Conservation (phyloP, 2,329 filamentous ascomycete genomes). For the Nemania diffusa region DNA sequence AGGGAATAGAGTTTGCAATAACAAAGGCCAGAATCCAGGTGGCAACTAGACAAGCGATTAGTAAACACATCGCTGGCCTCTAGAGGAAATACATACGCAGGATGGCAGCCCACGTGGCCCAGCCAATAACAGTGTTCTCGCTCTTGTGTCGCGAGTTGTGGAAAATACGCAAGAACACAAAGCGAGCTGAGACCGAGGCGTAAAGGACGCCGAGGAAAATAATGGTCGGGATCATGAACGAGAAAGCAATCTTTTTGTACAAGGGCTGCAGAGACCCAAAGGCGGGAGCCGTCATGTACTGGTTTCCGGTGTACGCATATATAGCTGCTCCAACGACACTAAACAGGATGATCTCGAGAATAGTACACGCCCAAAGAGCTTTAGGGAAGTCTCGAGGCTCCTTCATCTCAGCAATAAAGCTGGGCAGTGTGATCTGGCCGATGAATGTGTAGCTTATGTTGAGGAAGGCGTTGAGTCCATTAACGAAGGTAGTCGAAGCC, state of each 20-base stretch:
- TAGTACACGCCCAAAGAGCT: conserved; percentile 89
- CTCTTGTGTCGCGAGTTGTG: conserved; percentile 81
- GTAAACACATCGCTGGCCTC: background rate
- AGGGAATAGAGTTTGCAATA: conserved; percentile 92
- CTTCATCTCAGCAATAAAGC: conserved; percentile 95
- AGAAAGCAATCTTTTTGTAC: conserved; percentile 90
- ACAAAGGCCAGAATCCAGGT: conserved; percentile 92
- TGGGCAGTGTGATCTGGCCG: conserved; percentile 91
- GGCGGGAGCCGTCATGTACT: conserved; percentile 88
- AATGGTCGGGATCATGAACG: conserved; percentile 94
- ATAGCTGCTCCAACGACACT: conserved; percentile 82
- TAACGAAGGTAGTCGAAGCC: conserved; percentile 79
- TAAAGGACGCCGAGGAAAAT: conserved; percentile 93
- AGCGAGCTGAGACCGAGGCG: conserved; percentile 87
- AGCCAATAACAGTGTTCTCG: conserved; percentile 83
- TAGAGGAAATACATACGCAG: conserved; percentile 59
- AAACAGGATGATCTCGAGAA: conserved; percentile 88
- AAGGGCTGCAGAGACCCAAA: conserved; percentile 84
- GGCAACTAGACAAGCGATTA: conserved; percentile 52
- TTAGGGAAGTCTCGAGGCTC: conserved; percentile 87
- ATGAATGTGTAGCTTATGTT: conserved; percentile 98
- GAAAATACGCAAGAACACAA: conserved; percentile 92
- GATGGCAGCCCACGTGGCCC: conserved; percentile 81
- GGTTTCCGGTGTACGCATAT: conserved; percentile 87
- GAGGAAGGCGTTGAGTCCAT: conserved; percentile 86